phyloP scores from a whole-genome alignment of 805 yeast genomes.

The Tetrapisispora pingtungensis region DNA sequence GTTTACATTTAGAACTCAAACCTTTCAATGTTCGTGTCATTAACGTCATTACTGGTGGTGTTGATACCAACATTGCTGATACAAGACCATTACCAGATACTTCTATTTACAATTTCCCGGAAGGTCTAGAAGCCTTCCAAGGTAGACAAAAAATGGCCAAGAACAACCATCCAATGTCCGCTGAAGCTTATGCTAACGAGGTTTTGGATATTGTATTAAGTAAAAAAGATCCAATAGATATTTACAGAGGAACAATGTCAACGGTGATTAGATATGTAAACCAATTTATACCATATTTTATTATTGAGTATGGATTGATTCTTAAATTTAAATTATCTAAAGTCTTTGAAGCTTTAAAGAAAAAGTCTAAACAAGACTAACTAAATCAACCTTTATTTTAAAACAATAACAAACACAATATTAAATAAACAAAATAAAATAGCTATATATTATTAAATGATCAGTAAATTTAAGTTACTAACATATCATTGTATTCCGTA shows the following conservation, averaged over 20 bases:
- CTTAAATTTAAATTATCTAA: conserved; percentile 34
- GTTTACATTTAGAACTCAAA: conserved; percentile 54
- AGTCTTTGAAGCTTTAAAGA: conserved; percentile 18
- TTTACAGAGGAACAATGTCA: conserved; percentile 47
- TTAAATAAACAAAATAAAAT: too few species aligned
- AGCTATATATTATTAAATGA: too few species aligned
- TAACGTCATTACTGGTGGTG: conserved; percentile 69
- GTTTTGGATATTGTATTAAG: conserved; percentile 44
- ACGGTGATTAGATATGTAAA: conserved; percentile 29
- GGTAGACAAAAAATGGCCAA: conserved; percentile 50
- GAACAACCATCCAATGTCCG: conserved; percentile 47
- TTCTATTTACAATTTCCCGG: conserved; percentile 45
- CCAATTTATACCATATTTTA: conserved; percentile 36
- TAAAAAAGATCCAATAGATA: conserved; percentile 35
- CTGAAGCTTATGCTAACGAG: conserved; percentile 46
- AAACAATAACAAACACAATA: too few species aligned
- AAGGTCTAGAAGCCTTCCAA: conserved; percentile 39
- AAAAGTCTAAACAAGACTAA: conserved; percentile 1
- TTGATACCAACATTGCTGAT: conserved; percentile 60
- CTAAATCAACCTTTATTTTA: too few species aligned
- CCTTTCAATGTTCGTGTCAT: conserved; percentile 65
- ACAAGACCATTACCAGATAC: conserved; percentile 45
- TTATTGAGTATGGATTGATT: conserved; percentile 34
- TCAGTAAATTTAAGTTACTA: too few species aligned
- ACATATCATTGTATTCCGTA: too few species aligned